Evolutionary conservation across 2,329 filamentous ascomycete genomes (phyloP).

Genomic region (Aspergillus nomiae): DNA sequence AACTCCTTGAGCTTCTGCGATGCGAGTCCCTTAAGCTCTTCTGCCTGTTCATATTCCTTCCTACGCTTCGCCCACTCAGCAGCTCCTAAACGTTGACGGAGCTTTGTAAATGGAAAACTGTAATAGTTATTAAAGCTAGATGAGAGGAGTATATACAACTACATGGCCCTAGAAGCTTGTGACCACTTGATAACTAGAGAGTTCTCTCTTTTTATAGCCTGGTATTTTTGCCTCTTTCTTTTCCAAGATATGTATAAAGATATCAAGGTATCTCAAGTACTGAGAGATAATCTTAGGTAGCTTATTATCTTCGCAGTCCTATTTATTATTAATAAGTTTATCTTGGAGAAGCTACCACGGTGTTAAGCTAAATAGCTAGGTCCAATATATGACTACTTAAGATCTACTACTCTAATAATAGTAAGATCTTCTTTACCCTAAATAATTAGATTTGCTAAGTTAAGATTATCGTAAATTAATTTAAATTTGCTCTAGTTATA

Average conservation of each 20-base stretch:
- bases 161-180: conserved; percentile 37
- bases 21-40: conserved; percentile 26
- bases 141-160: conserved; percentile 39
- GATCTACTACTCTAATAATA: conserved; percentile 38
- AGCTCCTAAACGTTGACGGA: conserved; percentile 24
- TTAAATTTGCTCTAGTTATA: conserved; percentile 38
- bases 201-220: conserved; percentile 26
- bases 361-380: conserved; percentile 40
- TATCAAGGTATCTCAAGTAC: conserved; percentile 32
- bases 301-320: conserved; percentile 29
- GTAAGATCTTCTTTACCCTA: conserved; percentile 36
- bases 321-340: conserved; percentile 29
- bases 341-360: conserved; percentile 43
- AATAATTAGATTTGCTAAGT: conserved; percentile 42
- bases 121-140: conserved; percentile 33
- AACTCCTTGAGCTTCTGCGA: conserved; percentile 29
- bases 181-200: conserved; percentile 38
- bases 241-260: conserved; percentile 33
- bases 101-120: conserved; percentile 35
- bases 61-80: conserved; percentile 25
- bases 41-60: conserved; percentile 18
- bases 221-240: conserved; percentile 34
- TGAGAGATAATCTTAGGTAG: conserved; percentile 23
- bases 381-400: conserved; percentile 42
- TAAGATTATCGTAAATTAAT: conserved; percentile 42